Base-by-base conservation (phyloP, 2,329 filamentous ascomycete genomes). In the Hypoxylon sp. region DNA sequence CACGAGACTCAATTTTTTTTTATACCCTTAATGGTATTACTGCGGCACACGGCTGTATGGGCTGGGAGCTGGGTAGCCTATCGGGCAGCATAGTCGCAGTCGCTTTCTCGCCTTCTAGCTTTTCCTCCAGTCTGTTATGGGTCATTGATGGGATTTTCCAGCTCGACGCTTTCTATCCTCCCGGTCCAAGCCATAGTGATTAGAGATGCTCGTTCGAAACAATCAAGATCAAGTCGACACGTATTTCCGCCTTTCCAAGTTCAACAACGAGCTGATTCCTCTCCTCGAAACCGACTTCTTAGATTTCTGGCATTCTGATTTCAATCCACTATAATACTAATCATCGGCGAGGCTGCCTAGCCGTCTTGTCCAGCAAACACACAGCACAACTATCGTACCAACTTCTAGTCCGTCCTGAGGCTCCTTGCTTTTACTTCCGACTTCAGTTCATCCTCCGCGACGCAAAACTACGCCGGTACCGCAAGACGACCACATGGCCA, bases 401-500 rank as follows among this genome's bases (percentile, higher is more conserved):
- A 65, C 17, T 51, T 22, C 50, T 46, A 66, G 49, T 40, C 57
- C 60, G 44, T 42, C 46, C 20, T 64, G 51, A 58, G 55, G 37
- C 33, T 37, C 57, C 57, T 63, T 60, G 46, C 49, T 56, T 56
- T 59, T 65, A 65, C 66, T 70, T 33, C 48, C 67, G 35, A 55
- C 35, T 20, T 60, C 17, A 55, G 22, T 62, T 64, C 48, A 13
- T 56, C 48, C 6, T 51, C 54, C 25, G 22, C 66, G 30, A 50
- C 33, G 48, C n/a, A 54, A 22, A 67, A 42, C 62, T 61, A 49
- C 54, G 50, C 20, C 53, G 20, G 49, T 48, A 50, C 57, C 65
- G 64, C 56, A 27, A 65, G 51, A 50, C 68, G 69, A 74, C 60
- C 75, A 70, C 75, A 83, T 83, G 81, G 81, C 80, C 73, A 72